Base-by-base conservation (phyloP, 805 yeast genomes). In the Zygoascus bituminiphila region DNA sequence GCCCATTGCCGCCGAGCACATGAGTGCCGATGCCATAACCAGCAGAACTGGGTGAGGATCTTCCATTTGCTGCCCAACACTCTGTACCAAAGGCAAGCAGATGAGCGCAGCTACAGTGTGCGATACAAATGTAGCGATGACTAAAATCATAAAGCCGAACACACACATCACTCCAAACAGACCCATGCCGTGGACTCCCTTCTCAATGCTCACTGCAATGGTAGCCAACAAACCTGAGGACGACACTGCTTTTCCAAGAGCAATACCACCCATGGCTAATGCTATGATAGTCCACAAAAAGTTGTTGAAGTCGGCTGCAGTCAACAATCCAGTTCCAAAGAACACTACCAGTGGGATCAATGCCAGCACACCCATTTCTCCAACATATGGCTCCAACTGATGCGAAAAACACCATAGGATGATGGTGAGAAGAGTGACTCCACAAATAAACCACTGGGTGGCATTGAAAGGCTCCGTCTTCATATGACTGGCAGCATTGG, bases 51-150 rank as follows among this genome's bases (percentile, higher is more conserved):
- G 95, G 65, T 87, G 97, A 15, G 95, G 93, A 24, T 61, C 62
- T 2, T 54, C 63, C 58, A 70, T 57, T 19, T 72, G 70, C 37
- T 79, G 72, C n/a, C 98, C 98, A 49, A 93, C 82, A 60, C 89
- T 93, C 17, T 85, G 80, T 59, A 93, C 89, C 52, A 93, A 71
- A 8, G 98, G 98, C 40, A 91, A 79, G 46, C 91, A 78, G 50
- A 93, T 93, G 64, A 93, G 74, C 0, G 98, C 98, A 1, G 98
- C 97, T 26, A 91, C 98, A 0, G 98, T 93, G 63, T 91, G 98
- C 14, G 95, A 85, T 10, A 93, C 94, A 68, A 93, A 93, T 0
- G 98, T 48, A 1, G 98, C 98, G 70, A 88, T 81, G 2, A 79
- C 76, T 39, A 89, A 69, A 41, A 88, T 84, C 55, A 91, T 76